Conservation (phyloP, 768 basidiomycete genomes). For the Cystofilobasidium capitatum region DNA sequence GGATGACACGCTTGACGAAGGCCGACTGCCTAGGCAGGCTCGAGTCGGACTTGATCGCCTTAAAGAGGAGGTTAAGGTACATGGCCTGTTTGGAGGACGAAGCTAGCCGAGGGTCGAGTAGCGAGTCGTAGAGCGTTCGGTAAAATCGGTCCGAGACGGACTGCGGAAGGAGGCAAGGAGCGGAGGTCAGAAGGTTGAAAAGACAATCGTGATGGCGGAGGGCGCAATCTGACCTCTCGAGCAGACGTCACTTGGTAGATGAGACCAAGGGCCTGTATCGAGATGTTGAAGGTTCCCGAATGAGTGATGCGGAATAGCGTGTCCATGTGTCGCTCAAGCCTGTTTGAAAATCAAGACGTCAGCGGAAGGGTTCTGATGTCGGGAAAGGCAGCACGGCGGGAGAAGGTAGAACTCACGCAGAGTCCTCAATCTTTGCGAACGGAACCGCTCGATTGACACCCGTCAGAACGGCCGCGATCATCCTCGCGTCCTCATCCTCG, state of each 20-base stretch:
- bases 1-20: conserved; percentile 71
- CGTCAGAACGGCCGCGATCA: conserved; percentile 81
- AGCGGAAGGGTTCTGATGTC: background rate
- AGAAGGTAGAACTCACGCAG: background rate
- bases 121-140: conserved; percentile 77
- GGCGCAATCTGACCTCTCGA: conserved; percentile 44
- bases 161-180: conserved; percentile 28
- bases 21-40: conserved; percentile 53
- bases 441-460: conserved; percentile 93
- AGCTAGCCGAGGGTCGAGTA: conserved; percentile 70
- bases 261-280: conserved; percentile 78
- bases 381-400: background rate
- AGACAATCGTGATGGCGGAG: conserved; percentile 43
- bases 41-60: conserved; percentile 64
- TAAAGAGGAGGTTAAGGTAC: conserved; percentile 91
- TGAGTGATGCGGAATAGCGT: conserved; percentile 92
- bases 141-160: conserved; percentile 44
- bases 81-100: conserved; percentile 87
- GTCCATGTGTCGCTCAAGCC: conserved; percentile 76
- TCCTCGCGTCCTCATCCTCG: conserved; percentile 66
- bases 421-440: conserved; percentile 69
- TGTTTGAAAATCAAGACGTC: conserved; percentile 34
- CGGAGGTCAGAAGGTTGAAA: conserved; percentile 39
- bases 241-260: conserved; percentile 71
- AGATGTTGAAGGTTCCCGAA: conserved; percentile 91